Conservation (phyloP, 768 basidiomycete species). For the Calocybe indica region DNA sequence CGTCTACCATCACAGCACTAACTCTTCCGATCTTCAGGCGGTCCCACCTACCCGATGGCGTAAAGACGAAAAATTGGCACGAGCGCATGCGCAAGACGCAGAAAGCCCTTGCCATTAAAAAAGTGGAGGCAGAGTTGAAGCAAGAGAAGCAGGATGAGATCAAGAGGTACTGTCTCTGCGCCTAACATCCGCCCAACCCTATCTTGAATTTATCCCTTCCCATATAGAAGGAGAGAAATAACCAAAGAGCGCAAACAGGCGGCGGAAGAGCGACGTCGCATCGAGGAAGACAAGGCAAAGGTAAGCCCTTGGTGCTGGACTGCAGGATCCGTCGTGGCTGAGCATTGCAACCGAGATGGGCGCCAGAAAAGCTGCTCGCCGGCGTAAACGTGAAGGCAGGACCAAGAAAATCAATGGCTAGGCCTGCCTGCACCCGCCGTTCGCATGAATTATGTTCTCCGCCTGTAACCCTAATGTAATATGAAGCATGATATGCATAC, state of each 20-base stretch:
- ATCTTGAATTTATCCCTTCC: background rate
- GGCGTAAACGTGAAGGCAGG: conserved; percentile 67
- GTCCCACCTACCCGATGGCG: conserved; percentile 57
- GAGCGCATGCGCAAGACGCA: conserved; percentile 65
- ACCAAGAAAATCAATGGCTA: conserved; percentile 81
- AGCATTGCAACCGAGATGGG: conserved; percentile 53
- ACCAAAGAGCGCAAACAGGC: conserved; percentile 67
- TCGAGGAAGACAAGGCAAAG: conserved; percentile 64
- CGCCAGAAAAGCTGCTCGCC: conserved; percentile 67
- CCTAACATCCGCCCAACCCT: background rate
- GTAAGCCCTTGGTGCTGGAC: conserved; percentile 22
- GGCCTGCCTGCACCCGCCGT: background rate
- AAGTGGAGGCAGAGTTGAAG: conserved; percentile 65
- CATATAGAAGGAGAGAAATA: conserved; percentile 54
- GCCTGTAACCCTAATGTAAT: conserved; percentile 1
- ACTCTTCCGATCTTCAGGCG: conserved; percentile 39
- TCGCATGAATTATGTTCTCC: background rate
- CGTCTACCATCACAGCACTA: background rate
- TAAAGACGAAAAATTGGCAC: conserved; percentile 64
- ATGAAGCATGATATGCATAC: background rate
- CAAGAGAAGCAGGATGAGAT: conserved; percentile 71
- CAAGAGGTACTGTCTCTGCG: conserved; percentile 37
- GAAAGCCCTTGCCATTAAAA: conserved; percentile 64
- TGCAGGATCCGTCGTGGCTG: too few relatives aligned
- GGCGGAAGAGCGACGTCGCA: conserved; percentile 62